These are phyloP conservation scores for Cytospora chrysosperma DNA, from an alignment of 2,329 filamentous ascomycete species.

Conservation along the genomic window DNA sequence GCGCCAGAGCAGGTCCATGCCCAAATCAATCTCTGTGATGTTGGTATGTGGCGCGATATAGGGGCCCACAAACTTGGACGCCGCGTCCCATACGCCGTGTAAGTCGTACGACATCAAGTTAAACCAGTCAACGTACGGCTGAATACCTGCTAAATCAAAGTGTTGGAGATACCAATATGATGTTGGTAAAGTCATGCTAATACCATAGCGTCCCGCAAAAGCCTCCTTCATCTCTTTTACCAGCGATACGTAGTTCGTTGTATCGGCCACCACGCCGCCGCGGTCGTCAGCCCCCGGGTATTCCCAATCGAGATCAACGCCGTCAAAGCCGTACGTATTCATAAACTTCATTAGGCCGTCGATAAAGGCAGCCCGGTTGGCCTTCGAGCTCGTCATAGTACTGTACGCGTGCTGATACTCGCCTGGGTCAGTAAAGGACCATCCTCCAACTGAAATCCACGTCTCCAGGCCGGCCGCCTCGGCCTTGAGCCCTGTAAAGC, in stretches of 20 bases:
- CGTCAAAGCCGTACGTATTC: slow-evolving; percentile 31
- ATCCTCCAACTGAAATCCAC: slow-evolving; percentile 42
- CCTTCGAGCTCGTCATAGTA: slow-evolving; percentile 26
- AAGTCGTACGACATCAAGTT: slow-evolving; percentile 41
- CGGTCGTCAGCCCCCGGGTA: slow-evolving; percentile 34
- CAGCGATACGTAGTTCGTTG: slow-evolving; percentile 28
- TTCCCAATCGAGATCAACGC: slow-evolving; percentile 34
- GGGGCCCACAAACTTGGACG: slow-evolving; percentile 12
- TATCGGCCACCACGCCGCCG: slow-evolving; percentile 29
- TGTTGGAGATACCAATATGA: slow-evolving; percentile 26
- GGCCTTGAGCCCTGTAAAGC: slow-evolving; percentile 35
- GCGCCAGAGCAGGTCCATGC: slow-evolving; percentile 11
- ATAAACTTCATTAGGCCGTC: slow-evolving; percentile 28
- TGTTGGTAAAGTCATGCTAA: slow-evolving; percentile 24
- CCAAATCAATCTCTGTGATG: background rate
- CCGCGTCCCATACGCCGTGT: slow-evolving; percentile 37
- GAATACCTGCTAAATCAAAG: slow-evolving; percentile 19
- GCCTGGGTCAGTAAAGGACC: slow-evolving; percentile 33
- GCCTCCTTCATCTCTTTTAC: slow-evolving; percentile 25
- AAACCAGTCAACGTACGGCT: slow-evolving; percentile 32
- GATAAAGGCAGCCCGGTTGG: slow-evolving; percentile 27
- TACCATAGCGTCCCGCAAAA: background rate
- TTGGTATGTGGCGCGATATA: background rate
- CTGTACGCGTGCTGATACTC: slow-evolving; percentile 30
- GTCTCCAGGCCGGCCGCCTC: slow-evolving; percentile 33